phyloP scores from a whole-genome alignment of 176 grass and related monocot genomes.

The Ampelocalamus luodianensis region DNA sequence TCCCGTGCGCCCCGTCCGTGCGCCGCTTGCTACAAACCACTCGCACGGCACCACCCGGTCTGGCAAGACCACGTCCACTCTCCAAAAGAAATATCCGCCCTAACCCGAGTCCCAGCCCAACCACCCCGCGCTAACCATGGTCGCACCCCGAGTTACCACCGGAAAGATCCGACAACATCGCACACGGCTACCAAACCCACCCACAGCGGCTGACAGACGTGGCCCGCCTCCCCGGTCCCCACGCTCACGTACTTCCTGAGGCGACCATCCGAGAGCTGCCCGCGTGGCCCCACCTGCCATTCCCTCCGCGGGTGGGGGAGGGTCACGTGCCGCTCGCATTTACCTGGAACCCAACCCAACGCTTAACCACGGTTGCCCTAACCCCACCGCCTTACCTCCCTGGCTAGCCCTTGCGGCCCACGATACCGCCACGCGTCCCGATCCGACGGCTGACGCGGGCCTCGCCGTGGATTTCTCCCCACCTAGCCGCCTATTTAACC shows the following conservation, averaged over 20 bases:
- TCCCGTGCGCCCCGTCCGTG: not conserved
- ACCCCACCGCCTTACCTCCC: not conserved
- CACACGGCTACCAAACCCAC: rapidly evolving
- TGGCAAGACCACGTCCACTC: constrained; percentile 7
- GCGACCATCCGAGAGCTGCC: not conserved
- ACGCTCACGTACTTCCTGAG: not conserved
- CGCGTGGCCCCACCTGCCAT: not conserved
- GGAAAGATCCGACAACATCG: not conserved
- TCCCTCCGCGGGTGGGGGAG: rapidly evolving
- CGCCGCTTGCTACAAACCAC: rapidly evolving
- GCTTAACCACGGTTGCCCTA: constrained; percentile 11
- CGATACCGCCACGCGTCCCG: constrained; percentile 23
- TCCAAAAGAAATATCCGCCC: not conserved
- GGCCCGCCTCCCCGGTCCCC: not conserved
- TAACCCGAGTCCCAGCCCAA: constrained; percentile 1
- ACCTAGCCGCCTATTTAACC: constrained; percentile 46
- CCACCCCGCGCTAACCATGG: constrained; percentile 4
- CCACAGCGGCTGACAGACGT: rapidly evolving
- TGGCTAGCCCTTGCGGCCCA: not conserved
- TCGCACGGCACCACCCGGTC: not conserved
- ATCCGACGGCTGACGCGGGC: constrained; percentile 20
- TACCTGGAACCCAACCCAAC: not conserved
- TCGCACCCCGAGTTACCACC: not conserved
- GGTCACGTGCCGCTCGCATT: constrained; percentile 1
- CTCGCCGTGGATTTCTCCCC: not conserved